phyloP scores from a whole-genome alignment of 2,329 filamentous ascomycete species.

The Lithohypha guttulata region DNA sequence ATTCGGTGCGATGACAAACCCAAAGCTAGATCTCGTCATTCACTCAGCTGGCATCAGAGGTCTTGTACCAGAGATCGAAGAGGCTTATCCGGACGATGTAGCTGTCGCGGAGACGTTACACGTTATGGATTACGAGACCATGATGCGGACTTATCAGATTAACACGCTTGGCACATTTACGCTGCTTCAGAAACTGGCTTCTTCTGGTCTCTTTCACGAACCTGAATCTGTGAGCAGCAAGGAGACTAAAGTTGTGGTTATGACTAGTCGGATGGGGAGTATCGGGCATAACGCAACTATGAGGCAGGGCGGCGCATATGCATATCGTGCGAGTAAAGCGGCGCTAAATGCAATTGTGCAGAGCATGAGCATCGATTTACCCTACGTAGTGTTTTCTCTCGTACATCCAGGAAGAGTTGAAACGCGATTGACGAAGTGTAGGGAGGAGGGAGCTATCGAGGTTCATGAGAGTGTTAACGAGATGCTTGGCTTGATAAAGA shows the following conservation, averaged over 20 bases:
- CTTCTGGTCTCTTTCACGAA: constrained; percentile 18
- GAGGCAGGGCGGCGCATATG: constrained; percentile 32
- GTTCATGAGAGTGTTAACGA: constrained; percentile 33
- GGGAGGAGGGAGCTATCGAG: constrained; percentile 27
- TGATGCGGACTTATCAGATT: constrained; percentile 28
- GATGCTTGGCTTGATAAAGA: constrained; percentile 28
- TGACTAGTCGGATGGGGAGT: constrained; percentile 32
- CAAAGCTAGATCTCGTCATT: constrained; percentile 30
- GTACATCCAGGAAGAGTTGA: constrained; percentile 35
- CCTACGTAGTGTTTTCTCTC: constrained; percentile 29
- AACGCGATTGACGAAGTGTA: constrained; percentile 23
- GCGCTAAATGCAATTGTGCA: constrained; percentile 34
- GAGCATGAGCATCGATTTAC: constrained; percentile 31
- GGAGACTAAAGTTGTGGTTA: constrained; percentile 26
- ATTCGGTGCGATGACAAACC: too few relatives aligned
- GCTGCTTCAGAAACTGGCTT: constrained; percentile 32
- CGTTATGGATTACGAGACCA: constrained; percentile 8
- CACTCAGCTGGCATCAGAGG: constrained; percentile 35
- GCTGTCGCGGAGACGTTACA: constrained; percentile 23
- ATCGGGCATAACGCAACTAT: constrained; percentile 32
- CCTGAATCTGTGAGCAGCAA: constrained; percentile 13
- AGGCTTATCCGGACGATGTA: neutral
- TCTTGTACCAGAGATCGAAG: constrained; percentile 17
- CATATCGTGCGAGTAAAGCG: constrained; percentile 33
- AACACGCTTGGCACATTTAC: constrained; percentile 35